A percentile compares a stretch with the other conserved stretches of the same genome.
Evolutionary conservation across 1,284 basidiomycete species (phyloP).

Genomic region (Schizophyllum amplum): DNA sequence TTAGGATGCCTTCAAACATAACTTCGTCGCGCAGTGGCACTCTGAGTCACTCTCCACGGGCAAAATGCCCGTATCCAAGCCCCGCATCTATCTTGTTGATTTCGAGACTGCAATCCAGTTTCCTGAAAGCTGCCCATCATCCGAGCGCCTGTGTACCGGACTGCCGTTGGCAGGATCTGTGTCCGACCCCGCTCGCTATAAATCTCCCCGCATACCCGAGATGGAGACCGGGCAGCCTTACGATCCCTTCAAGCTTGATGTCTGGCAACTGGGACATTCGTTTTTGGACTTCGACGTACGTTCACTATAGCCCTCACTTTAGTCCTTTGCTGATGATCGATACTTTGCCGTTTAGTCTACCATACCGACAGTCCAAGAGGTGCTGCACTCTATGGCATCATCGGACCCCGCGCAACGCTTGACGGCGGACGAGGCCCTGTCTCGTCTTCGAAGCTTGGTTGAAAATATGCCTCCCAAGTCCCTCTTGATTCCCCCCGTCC

Average conservation of each 20-base stretch:
- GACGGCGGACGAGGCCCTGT: too few species aligned
- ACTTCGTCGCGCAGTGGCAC: conserved; percentile 21
- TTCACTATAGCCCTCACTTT: too few species aligned
- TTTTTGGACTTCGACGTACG: conserved; percentile 12
- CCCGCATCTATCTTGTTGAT: conserved; percentile 22
- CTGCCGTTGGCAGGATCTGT: conserved; percentile 12
- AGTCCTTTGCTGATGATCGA: too few species aligned
- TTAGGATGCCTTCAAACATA: conserved; percentile 21
- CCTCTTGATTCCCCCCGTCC: too few species aligned
- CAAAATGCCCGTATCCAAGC: conserved; percentile 12
- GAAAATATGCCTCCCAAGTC: too few species aligned
- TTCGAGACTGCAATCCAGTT: conserved; percentile 21
- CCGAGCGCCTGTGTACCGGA: conserved; percentile 10
- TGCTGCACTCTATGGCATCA: too few species aligned
- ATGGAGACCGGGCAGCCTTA: conserved; percentile 15
- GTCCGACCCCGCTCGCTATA: conserved; percentile 8
- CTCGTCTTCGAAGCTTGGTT: too few species aligned
- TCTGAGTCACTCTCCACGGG: conserved; percentile 17
- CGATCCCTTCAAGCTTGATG: conserved; percentile 21
- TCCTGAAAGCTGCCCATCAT: conserved; percentile 8
- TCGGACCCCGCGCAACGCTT: too few species aligned
- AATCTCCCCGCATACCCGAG: conserved; percentile 16
- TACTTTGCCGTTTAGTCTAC: too few species aligned
- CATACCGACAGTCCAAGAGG: too few species aligned
- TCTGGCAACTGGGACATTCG: conserved; percentile 20